These are phyloP conservation scores for Durusdinium trenchii DNA, from an alignment of 73 alveolate genomes.

Conservation along the genomic window DNA sequence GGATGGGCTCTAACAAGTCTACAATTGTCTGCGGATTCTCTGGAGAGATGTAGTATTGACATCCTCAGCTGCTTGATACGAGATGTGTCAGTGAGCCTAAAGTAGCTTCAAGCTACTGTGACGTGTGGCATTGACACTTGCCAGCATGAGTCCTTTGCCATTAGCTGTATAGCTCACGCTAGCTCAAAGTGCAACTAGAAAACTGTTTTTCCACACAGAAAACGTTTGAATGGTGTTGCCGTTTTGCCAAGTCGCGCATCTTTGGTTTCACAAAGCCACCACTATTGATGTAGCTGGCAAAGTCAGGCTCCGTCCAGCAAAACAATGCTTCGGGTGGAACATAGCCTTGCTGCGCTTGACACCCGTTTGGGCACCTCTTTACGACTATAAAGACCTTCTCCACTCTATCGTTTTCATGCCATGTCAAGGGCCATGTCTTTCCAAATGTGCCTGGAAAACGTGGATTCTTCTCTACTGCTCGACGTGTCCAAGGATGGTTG, in stretches of 20 bases:
- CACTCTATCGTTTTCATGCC: neutral
- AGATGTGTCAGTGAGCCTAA: neutral
- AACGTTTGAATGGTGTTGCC: neutral
- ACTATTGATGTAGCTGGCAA: constrained; percentile 94
- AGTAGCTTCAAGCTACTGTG: too few relatives aligned
- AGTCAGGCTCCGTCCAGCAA: constrained; percentile 92
- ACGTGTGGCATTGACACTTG: too few relatives aligned
- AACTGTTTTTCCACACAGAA: neutral
- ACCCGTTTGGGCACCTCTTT: neutral
- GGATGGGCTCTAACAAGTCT: constrained; percentile 83
- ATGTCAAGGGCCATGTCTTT: neutral
- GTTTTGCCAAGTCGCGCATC: neutral
- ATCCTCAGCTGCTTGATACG: neutral
- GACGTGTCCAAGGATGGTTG: constrained; percentile 95
- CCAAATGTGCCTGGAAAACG: constrained; percentile 57
- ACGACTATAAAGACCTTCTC: neutral
- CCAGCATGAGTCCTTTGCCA: too few relatives aligned
- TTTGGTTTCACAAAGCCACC: constrained; percentile 94
- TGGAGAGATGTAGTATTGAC: constrained; percentile 78
- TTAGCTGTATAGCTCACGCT: too few relatives aligned
- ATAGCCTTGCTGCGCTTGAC: constrained; percentile 8
- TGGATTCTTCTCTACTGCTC: constrained; percentile 90
- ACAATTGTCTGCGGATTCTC: constrained; percentile 86
- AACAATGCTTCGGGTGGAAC: constrained; percentile 86
- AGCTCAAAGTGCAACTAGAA: too few relatives aligned